Percentiles rank a stretch among this genome's conserved stretches.
Conservation (phyloP, 306 rosid species). For the Acmispon strigosus region DNA sequence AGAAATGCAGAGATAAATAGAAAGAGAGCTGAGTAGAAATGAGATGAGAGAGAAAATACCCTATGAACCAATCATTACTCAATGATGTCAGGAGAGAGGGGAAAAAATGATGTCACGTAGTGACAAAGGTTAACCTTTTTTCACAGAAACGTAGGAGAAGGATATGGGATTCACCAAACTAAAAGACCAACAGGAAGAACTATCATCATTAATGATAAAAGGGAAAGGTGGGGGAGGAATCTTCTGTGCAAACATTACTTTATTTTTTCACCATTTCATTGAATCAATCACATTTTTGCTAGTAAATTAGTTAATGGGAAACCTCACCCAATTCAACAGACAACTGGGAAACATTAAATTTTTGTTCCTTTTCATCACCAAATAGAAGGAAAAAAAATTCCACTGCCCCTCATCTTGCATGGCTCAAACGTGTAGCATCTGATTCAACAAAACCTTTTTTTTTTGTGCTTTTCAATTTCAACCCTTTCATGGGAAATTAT, state of each 20-base stretch:
- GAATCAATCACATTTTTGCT: slow-evolving; percentile 25
- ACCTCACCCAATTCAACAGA: slow-evolving; percentile 39
- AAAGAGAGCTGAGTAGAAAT: not conserved
- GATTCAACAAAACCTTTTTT: not conserved
- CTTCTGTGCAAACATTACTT: slow-evolving; percentile 56
- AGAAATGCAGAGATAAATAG: too few relatives aligned
- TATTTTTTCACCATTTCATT: slow-evolving; percentile 30
- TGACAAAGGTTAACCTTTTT: slow-evolving; percentile 82
- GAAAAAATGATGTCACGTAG: slow-evolving; percentile 57
- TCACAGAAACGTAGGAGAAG: slow-evolving; percentile 97
- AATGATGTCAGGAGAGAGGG: slow-evolving; percentile 38
- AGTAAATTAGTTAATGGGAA: slow-evolving; percentile 2
- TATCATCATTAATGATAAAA: slow-evolving; percentile 76
- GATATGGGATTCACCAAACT: slow-evolving; percentile 55
- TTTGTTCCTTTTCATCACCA: not conserved
- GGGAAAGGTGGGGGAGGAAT: slow-evolving; percentile 62
- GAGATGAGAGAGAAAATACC: not conserved
- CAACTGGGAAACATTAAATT: slow-evolving; percentile 29
- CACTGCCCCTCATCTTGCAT: slow-evolving; percentile 38
- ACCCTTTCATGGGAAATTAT: not conserved
- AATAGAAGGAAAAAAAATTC: not conserved
- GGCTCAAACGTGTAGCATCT: slow-evolving; percentile 49
- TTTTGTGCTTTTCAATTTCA: not conserved
- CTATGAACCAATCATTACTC: slow-evolving; percentile 2
- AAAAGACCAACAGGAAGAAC: slow-evolving; percentile 60